Evolutionary conservation across 805 yeast species (phyloP), one percentile per base, ranked within the genome.

Genomic region (Candida yuanshanica): DNA sequence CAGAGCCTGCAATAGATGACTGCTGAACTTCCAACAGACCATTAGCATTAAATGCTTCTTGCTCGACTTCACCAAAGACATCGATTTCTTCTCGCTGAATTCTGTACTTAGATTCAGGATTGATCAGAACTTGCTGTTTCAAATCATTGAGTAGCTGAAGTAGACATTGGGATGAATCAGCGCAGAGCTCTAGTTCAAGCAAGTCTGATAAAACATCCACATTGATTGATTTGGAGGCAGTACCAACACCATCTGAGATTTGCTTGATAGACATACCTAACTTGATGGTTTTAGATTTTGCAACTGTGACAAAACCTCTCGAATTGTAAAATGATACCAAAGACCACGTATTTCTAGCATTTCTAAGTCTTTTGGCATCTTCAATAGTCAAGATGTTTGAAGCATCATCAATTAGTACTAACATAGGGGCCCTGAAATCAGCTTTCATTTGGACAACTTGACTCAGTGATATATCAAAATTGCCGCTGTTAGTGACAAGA

Each of bases 131-230:
- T 0, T 90, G 89, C 12, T 76, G 77, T 50, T 83, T 85, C 51
- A 90, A 65, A 52, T 88, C 95, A 44, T 76, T 79, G 9, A 81
- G 48, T 8, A 85, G 52, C 46, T 83, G 95, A 2, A 78, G 46
- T 33, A 90, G 59, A 11, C 91, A 76, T 52, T 86, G 83, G 0
- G 80, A 71, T 0, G 96, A 87, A 56, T 90, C 98, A 1, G 96
- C 91, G 64, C 96, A 89, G 3, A 81, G 43, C 20, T 78, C 79
- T 1, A 82, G 35, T 17, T 63, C 66, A 13, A 73, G 56, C 14
- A 64, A 63, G 42, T 77, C 84, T 7, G 76, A 47, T 38, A 69
- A 69, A 9, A 79, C 53, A 36, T 72, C 73, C 23, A 80, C 35
- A 37, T 71, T 76, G 2, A 74, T 40, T 1, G 62, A 33, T 7